Percentiles rank a stretch among this genome's conserved stretches.
Evolutionary conservation across 192 early-diverging fungal genomes (phyloP).

Genomic region (Allomyces macrogynus): DNA sequence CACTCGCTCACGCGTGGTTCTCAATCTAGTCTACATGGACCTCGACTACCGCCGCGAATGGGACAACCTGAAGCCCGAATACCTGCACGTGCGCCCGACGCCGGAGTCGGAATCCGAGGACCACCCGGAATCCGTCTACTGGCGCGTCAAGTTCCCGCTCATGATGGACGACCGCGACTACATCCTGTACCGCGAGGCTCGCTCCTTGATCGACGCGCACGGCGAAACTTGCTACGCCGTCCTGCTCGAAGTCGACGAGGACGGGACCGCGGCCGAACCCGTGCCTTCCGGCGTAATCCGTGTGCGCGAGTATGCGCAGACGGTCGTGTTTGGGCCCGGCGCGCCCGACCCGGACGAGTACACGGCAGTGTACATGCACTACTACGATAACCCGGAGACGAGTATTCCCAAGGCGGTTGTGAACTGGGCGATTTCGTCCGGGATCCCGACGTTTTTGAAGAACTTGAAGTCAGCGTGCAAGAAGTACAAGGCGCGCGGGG

Average conservation of each 20-base stretch:
- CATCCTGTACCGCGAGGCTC: neutral
- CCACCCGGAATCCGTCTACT: constrained; percentile 2
- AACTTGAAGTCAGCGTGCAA: constrained; percentile 3
- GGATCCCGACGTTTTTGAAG: neutral
- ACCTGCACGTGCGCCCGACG: neutral
- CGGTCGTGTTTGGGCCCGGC: constrained; percentile 2
- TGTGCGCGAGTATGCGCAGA: constrained; percentile 1
- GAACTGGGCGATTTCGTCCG: constrained; percentile 1
- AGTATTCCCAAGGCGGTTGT: constrained; percentile 1
- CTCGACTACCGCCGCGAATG: constrained; percentile 4
- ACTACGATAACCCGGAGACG: constrained; percentile 1
- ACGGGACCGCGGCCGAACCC: neutral
- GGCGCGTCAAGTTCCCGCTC: constrained; percentile 3
- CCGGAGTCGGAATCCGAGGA: neutral
- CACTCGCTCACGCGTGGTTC: no score
- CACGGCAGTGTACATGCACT: neutral
- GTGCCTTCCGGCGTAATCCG: neutral
- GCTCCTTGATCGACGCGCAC: neutral
- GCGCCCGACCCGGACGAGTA: neutral
- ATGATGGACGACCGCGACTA: constrained; percentile 3
- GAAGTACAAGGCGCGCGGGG: constrained; percentile 1
- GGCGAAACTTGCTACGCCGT: neutral
- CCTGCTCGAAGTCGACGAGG: neutral
- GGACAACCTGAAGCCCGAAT: constrained; percentile 3
- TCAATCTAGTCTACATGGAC: constrained; percentile 2